phyloP scores from a whole-genome alignment of 305 asterid species.

The Solanum hybrid region DNA sequence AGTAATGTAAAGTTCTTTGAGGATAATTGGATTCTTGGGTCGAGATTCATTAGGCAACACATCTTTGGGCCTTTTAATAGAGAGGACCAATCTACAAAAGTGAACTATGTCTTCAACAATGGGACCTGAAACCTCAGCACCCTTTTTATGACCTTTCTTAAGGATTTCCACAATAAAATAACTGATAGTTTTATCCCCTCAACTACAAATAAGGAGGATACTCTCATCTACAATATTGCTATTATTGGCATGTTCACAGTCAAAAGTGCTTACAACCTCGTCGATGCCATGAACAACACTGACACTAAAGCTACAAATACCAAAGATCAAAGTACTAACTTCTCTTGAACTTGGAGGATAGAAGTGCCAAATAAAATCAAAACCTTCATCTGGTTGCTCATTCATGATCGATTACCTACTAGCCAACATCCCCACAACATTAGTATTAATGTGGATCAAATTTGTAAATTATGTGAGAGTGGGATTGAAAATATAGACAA shows the following conservation, averaged over 20 bases:
- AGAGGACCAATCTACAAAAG: background rate
- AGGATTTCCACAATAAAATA: background rate
- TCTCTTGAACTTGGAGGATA: background rate
- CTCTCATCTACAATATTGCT: background rate
- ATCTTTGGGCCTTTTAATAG: background rate
- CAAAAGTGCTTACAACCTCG: background rate
- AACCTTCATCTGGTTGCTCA: background rate
- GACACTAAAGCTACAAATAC: background rate
- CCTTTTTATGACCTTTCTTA: background rate
- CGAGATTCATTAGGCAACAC: background rate
- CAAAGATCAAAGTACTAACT: background rate
- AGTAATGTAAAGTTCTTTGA: background rate
- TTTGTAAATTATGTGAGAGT: background rate
- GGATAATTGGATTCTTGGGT: background rate
- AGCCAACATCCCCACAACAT: background rate
- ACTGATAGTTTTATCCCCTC: background rate
- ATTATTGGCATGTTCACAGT: background rate
- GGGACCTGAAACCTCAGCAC: background rate
- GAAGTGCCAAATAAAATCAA: background rate
- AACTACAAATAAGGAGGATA: background rate
- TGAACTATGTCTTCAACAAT: background rate
- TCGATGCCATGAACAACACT: background rate
- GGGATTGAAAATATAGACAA: background rate
- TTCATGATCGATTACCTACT: background rate
- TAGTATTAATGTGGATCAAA: background rate